Evolutionary conservation across 768 basidiomycete species (phyloP), one percentile per base, ranked within the genome.

Genomic region (Macrolepiota albuminosa): DNA sequence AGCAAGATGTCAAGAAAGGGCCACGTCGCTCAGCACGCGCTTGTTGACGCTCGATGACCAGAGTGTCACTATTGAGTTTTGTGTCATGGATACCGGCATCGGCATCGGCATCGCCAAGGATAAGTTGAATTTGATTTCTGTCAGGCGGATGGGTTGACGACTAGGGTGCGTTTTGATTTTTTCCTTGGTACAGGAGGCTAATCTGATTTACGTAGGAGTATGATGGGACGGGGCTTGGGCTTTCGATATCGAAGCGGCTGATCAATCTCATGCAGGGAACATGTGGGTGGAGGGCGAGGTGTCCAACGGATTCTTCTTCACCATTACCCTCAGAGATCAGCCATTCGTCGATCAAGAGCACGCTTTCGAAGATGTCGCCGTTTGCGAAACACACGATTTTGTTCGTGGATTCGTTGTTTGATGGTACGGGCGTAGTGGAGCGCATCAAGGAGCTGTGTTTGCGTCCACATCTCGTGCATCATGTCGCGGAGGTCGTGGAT

Each of bases 251-350:
- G 48, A 98, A 98, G 71, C 90, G 95, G 1, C 86, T 99, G 26
- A 96, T 98, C n/a, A 88, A 87, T 51, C 88, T 99, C 66, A 99
- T 99, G 97, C 87, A 93, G 66, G 97, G 97, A 93, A 96, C 68
- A 92, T 99, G 81, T 99, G 97, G 97, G 97, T 99, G 24, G 93
- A 97, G 75, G 91, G 88, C 62, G 94, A 96, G 71, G 91, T 96
- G 60, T 83, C 89, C 49, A 89, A 92, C 66, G 97, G 97, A 33
- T 91, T 98, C 84, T 96, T 91, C 84, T 98, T 98, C 80, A 95
- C 94, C 31, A 93, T 95, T 75, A 88, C 87, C 6, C 21, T 93
- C 89, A 26, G 89, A 89, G 73, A 87, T 93, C 21, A 21, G 21
- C 21, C 21, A 21, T 21, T 21, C 21, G 21, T 21, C 21, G 21